phyloP scores from a whole-genome alignment of 495 filamentous ascomycete species.

The Lophiostoma macrostomum region DNA sequence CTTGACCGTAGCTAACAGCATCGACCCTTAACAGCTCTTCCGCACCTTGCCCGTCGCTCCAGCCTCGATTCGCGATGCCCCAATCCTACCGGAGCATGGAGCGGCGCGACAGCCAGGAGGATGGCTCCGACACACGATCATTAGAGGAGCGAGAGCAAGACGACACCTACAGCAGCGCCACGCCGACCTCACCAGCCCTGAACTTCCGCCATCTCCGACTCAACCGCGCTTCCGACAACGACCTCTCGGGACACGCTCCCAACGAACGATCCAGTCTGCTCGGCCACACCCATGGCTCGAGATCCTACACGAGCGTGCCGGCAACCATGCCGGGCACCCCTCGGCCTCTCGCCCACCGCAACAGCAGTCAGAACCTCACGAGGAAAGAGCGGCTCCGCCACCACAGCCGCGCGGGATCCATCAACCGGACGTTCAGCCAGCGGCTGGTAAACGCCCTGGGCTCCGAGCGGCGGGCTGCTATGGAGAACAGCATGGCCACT shows the following conservation, averaged over 20 bases:
- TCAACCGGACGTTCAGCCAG: slow-evolving; percentile 37
- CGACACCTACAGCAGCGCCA: slow-evolving; percentile 32
- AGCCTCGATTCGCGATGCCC: slow-evolving; percentile 22
- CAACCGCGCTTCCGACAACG: slow-evolving; percentile 18
- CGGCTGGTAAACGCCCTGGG: slow-evolving; percentile 39
- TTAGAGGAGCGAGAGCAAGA: slow-evolving; percentile 21
- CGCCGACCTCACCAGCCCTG: slow-evolving; percentile 26
- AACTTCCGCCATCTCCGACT: slow-evolving; percentile 15
- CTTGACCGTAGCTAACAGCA: slow-evolving; percentile 10
- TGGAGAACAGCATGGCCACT: slow-evolving; percentile 27
- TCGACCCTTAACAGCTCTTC: slow-evolving; percentile 3
- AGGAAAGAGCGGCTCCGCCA: slow-evolving; percentile 31
- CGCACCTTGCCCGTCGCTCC: background rate
- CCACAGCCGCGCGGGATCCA: slow-evolving; percentile 36
- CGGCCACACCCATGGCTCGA: slow-evolving; percentile 15
- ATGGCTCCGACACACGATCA: slow-evolving; percentile 12
- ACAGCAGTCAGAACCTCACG: slow-evolving; percentile 28
- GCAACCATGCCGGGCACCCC: slow-evolving; percentile 37
- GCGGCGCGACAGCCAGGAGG: slow-evolving; percentile 4
- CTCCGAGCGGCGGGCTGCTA: background rate
- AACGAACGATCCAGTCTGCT: slow-evolving; percentile 32
- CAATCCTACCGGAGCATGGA: slow-evolving; percentile 25
- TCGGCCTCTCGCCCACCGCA: slow-evolving; percentile 21
- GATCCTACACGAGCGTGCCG: slow-evolving; percentile 36
- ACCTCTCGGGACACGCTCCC: slow-evolving; percentile 14